A percentile compares a stretch with the other conserved stretches of the same genome.
Evolutionary conservation across 306 rosid genomes (phyloP).

Genomic region (Mimosa bimucronata): DNA sequence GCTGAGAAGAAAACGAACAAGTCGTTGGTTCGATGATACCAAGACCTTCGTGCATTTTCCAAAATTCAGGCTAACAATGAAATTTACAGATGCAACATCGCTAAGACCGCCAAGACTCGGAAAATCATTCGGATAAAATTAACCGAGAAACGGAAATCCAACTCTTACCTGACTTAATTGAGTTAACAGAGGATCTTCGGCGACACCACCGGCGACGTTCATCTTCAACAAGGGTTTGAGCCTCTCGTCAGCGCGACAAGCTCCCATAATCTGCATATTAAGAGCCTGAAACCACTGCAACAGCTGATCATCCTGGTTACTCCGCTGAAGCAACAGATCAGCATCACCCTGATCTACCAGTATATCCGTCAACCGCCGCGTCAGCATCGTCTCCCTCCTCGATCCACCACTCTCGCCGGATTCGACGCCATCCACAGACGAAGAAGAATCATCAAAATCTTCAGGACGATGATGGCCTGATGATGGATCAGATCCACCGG

Average conservation of each 20-base stretch:
- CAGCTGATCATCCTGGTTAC: slow-evolving; percentile 65
- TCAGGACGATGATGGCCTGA: slow-evolving; percentile 42
- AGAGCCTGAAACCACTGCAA: slow-evolving; percentile 91
- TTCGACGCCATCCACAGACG: slow-evolving; percentile 44
- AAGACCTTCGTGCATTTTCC: background rate
- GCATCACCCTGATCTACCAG: slow-evolving; percentile 75
- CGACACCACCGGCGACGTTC: slow-evolving; percentile 65
- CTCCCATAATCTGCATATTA: slow-evolving; percentile 89
- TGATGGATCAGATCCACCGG: slow-evolving; percentile 39
- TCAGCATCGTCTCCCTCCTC: slow-evolving; percentile 61
- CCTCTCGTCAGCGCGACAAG: slow-evolving; percentile 92
- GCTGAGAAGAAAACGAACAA: background rate
- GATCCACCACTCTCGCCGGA: slow-evolving; percentile 47
- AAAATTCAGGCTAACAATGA: background rate
- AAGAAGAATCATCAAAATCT: slow-evolving; percentile 48
- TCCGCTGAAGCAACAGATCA: slow-evolving; percentile 86
- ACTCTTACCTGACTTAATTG: slow-evolving; percentile 84
- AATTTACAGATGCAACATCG: background rate
- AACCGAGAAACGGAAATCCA: background rate
- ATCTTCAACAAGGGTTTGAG: slow-evolving; percentile 89
- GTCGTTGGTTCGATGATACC: background rate
- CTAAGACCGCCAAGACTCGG: background rate
- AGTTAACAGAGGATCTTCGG: slow-evolving; percentile 85
- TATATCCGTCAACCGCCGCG: slow-evolving; percentile 79
- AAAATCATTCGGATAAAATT: background rate